phyloP scores from a whole-genome alignment of 106 monocot genomes.

The Allium sativum region DNA sequence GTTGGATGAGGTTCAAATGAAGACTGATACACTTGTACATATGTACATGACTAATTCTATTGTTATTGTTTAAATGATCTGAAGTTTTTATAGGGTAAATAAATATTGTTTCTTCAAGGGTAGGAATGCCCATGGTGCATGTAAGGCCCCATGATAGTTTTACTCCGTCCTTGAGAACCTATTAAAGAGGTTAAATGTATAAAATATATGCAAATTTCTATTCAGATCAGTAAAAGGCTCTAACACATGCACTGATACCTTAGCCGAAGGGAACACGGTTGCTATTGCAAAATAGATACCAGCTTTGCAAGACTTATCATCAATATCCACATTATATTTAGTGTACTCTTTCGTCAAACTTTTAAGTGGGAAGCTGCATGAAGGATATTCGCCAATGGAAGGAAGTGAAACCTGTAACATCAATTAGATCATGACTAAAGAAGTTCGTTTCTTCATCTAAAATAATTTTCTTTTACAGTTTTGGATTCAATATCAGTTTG shows the following conservation, averaged over 20 bases:
- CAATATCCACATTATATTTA: slow-evolving; percentile 20
- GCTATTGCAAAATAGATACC: slow-evolving; percentile 78
- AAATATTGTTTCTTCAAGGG: no score
- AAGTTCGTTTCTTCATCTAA: not conserved
- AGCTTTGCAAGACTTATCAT: slow-evolving; percentile 5
- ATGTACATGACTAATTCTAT: no score
- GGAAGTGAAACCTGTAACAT: not conserved
- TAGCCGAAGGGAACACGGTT: slow-evolving; percentile 18
- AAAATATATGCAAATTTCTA: not conserved
- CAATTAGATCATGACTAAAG: not conserved
- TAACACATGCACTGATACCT: not conserved
- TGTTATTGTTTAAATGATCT: no score
- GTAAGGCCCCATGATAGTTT: no score
- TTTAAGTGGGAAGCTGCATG: slow-evolving; percentile 24
- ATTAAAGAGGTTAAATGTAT: no score
- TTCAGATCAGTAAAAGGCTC: not conserved
- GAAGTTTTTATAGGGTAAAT: no score
- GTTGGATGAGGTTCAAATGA: no score
- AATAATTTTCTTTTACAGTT: not conserved
- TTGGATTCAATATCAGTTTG: no score
- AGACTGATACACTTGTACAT: no score
- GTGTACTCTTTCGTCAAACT: slow-evolving; percentile 20
- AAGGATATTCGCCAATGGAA: not conserved
- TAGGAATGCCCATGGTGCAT: no score
- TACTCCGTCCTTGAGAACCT: no score